These are phyloP conservation scores for Myrica gale DNA, from an alignment of 306 rosid species.

Conservation along the genomic window DNA sequence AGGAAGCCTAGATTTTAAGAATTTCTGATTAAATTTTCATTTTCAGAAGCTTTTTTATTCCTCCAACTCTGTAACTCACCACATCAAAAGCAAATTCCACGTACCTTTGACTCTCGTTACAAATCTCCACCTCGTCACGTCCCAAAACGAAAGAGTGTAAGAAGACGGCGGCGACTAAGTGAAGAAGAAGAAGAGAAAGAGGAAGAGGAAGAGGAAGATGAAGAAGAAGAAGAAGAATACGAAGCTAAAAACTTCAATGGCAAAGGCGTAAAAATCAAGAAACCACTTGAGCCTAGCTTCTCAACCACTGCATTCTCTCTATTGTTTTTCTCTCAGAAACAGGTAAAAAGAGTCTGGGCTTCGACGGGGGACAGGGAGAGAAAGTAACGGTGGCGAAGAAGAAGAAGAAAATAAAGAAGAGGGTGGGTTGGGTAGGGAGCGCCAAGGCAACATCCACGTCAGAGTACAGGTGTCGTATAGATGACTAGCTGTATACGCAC, in stretches of 20 bases:
- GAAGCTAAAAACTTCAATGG: conserved; percentile 18
- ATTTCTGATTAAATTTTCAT: conserved; percentile 7
- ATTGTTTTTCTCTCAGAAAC: conserved; percentile 45
- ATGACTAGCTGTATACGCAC: conserved; percentile 37
- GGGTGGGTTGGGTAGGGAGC: conserved; percentile 33
- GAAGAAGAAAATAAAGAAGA: conserved; percentile 8
- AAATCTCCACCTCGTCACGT: conserved; percentile 20
- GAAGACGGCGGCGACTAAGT: neutral
- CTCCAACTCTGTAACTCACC: neutral
- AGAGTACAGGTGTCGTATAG: conserved; percentile 71
- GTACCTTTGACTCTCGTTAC: conserved; percentile 39
- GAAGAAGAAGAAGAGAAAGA: neutral
- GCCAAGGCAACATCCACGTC: conserved; percentile 76
- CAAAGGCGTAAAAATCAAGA: neutral
- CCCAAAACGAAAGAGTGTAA: neutral
- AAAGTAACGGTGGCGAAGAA: conserved; percentile 13
- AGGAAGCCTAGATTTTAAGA: conserved; percentile 12
- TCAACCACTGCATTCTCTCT: conserved; percentile 28
- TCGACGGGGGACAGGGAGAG: conserved; percentile 23
- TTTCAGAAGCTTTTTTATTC: conserved; percentile 19
- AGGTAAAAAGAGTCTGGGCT: conserved; percentile 22
- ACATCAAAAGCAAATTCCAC: conserved; percentile 35
- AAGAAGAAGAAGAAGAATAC: neutral
- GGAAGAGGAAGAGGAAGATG: too few species aligned
- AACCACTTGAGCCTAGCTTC: conserved; percentile 11